phyloP scores from a whole-genome alignment of 2,329 filamentous ascomycete species.

The Trichoderma koningiopsis region DNA sequence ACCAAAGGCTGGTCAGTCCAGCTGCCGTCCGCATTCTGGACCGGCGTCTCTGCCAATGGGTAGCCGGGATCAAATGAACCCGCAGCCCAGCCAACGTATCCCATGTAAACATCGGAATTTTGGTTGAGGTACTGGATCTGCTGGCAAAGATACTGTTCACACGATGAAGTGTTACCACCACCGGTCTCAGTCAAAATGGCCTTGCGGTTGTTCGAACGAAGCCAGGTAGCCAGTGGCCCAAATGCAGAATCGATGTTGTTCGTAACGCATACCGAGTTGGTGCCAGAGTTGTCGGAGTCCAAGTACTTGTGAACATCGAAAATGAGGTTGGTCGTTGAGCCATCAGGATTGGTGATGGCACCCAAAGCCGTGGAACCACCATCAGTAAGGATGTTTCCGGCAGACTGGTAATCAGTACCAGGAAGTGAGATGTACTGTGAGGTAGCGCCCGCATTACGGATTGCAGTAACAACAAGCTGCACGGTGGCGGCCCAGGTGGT shows the following conservation, averaged over 20 bases:
- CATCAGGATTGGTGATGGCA: conserved; percentile 59
- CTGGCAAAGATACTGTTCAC: conserved; percentile 9
- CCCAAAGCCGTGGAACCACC: conserved; percentile 52
- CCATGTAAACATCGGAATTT: conserved; percentile 10
- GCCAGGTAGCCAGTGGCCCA: conserved; percentile 45
- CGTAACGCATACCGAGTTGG: conserved; percentile 50
- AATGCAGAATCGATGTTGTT: conserved; percentile 51
- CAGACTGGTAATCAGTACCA: conserved; percentile 57
- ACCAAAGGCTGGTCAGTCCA: conserved; percentile 15
- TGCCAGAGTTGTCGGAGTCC: conserved; percentile 57
- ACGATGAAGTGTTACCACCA: conserved; percentile 11
- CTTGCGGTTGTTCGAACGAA: conserved; percentile 14
- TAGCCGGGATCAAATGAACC: conserved; percentile 17
- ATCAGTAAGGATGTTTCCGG: conserved; percentile 46
- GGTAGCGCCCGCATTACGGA: conserved; percentile 60
- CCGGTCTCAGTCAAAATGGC: conserved; percentile 22
- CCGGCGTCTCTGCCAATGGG: conserved; percentile 12
- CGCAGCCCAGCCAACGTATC: conserved; percentile 12
- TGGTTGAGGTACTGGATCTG: conserved; percentile 13
- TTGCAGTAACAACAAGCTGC: conserved; percentile 63
- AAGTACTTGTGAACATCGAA: conserved; percentile 62
- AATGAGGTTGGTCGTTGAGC: conserved; percentile 52
- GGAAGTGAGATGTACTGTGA: conserved; percentile 59
- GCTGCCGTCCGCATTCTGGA: neutral
- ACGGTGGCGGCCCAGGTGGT: conserved; percentile 58